phyloP scores from a whole-genome alignment of 305 asterid genomes.

The Solanum chacoense region DNA sequence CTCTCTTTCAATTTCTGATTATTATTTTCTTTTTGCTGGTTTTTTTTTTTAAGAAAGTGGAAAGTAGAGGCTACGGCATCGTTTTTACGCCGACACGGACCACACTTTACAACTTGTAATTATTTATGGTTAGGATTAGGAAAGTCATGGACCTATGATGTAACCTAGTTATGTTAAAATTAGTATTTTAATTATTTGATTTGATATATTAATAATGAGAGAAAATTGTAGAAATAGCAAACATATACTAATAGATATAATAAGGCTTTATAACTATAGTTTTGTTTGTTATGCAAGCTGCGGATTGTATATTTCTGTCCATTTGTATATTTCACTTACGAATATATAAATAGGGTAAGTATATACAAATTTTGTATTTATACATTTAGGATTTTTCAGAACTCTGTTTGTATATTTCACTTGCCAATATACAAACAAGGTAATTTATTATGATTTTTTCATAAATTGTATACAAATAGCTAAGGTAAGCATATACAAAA shows the following conservation, averaged over 20 bases:
- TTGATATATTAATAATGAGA: too few relatives aligned
- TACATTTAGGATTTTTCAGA: too few relatives aligned
- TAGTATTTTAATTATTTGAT: not conserved
- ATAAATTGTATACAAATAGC: too few relatives aligned
- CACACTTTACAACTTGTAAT: not conserved
- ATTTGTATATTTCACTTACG: too few relatives aligned
- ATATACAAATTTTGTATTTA: too few relatives aligned
- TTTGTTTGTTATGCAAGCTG: not conserved
- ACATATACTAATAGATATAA: not conserved
- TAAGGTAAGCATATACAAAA: too few relatives aligned
- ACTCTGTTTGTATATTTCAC: too few relatives aligned
- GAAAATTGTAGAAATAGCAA: not conserved
- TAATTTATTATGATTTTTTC: too few relatives aligned
- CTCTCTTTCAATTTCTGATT: not conserved
- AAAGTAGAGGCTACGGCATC: not conserved
- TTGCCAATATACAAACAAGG: too few relatives aligned
- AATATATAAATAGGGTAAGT: too few relatives aligned
- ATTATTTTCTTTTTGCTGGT: not conserved
- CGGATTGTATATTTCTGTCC: too few relatives aligned
- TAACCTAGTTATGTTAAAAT: not conserved
- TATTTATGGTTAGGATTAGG: not conserved
- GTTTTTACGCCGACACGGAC: not conserved
- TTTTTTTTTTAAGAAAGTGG: not conserved
- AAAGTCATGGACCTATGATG: not conserved
- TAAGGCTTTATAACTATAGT: too few relatives aligned